A percentile compares a stretch with the other conserved stretches of the same genome.
Evolutionary conservation across 371 early-diverging fungal species (phyloP).

Genomic region (Capillidium rhysosporum): DNA sequence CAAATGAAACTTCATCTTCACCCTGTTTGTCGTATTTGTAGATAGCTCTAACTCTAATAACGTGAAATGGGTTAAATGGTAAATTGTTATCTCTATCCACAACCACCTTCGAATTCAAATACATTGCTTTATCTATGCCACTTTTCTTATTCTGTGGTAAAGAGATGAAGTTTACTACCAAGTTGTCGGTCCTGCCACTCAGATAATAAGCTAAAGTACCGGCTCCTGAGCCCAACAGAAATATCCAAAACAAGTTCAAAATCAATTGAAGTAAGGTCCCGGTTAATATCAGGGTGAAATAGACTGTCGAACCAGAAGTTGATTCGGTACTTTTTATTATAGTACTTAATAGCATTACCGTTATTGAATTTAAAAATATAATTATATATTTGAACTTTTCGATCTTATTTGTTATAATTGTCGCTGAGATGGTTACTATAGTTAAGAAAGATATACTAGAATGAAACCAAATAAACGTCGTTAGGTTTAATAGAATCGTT

Average conservation of each 20-base stretch:
- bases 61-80: background rate
- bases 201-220: slow-evolving; percentile 5
- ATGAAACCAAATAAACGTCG: no score
- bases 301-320: background rate
- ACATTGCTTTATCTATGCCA: background rate
- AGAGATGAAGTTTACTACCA: background rate
- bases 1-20: slow-evolving; percentile 77
- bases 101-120: background rate
- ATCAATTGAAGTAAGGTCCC: background rate
- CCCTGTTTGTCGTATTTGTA: slow-evolving; percentile 21
- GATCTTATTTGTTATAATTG: no score
- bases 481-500: no score
- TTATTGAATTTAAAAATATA: no score
- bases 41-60: background rate
- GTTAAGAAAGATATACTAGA: no score
- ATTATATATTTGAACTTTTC: no score
- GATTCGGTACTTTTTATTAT: no score
- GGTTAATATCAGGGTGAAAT: background rate
- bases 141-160: background rate
- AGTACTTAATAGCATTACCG: no score
- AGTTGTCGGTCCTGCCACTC: background rate
- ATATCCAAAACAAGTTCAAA: slow-evolving; percentile 4
- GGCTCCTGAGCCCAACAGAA: background rate
- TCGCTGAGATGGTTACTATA: no score
- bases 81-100: no score